Conservation (phyloP, 345 rosid species). For the Cardiospermum halicacabum region DNA sequence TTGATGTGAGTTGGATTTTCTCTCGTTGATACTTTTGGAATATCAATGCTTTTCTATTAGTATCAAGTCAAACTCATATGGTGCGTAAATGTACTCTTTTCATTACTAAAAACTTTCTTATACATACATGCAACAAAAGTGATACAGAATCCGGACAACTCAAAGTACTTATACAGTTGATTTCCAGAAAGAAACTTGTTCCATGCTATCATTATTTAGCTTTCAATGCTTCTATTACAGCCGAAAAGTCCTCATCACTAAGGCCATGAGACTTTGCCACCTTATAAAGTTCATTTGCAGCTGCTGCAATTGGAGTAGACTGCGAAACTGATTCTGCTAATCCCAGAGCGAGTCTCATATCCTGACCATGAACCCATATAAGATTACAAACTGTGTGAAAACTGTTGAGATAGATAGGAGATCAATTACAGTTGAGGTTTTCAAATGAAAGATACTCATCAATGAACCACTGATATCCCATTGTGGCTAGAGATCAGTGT, state of each 20-base stretch:
- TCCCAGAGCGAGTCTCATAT: conserved; percentile 79
- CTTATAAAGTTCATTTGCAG: conserved; percentile 81
- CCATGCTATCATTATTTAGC: conserved; percentile 22
- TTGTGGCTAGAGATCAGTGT: background rate
- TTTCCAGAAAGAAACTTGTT: background rate
- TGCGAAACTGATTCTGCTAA: conserved; percentile 91
- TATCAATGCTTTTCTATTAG: background rate
- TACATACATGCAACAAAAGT: background rate
- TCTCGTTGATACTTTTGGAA: background rate
- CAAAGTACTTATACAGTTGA: background rate
- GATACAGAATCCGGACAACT: background rate
- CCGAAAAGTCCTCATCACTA: conserved; percentile 83
- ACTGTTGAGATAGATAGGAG: background rate
- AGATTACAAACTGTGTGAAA: background rate
- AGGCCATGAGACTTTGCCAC: conserved; percentile 81
- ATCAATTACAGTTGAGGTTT: background rate
- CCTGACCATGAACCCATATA: conserved; percentile 37
- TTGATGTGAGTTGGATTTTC: conserved; percentile 6
- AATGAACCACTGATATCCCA: background rate
- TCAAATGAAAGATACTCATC: background rate
- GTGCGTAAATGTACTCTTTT: background rate
- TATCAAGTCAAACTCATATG: too few relatives aligned
- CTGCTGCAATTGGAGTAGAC: conserved; percentile 85
- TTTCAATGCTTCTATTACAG: conserved; percentile 82
- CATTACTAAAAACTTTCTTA: background rate